Conservation (phyloP, 2,329 filamentous ascomycete genomes). For the Monilinia aucupariae region DNA sequence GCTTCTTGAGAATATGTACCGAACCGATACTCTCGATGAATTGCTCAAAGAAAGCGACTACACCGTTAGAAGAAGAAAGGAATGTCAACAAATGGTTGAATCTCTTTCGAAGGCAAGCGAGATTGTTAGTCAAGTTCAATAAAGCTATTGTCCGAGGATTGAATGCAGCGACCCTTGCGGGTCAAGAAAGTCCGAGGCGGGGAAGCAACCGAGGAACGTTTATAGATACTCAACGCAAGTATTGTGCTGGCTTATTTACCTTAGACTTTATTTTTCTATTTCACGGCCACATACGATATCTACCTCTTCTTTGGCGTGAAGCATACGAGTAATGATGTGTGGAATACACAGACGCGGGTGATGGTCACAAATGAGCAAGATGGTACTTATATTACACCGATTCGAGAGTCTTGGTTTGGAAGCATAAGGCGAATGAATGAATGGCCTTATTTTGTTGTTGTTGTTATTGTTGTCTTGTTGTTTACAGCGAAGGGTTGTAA, state of each 20-base stretch:
- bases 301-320: slow-evolving; percentile 26
- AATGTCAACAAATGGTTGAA: slow-evolving; percentile 99
- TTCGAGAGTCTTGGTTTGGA: slow-evolving; percentile 12
- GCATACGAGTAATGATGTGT: slow-evolving; percentile 27
- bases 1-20: slow-evolving; percentile 96
- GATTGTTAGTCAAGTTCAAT: slow-evolving; percentile 75
- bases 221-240: slow-evolving; percentile 23
- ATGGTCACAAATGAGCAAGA: slow-evolving; percentile 19
- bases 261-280: slow-evolving; percentile 21
- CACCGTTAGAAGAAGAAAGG: slow-evolving; percentile 88
- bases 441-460: slow-evolving; percentile 10
- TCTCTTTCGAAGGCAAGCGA: slow-evolving; percentile 83
- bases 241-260: slow-evolving; percentile 20
- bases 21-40: slow-evolving; percentile 82
- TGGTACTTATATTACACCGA: slow-evolving; percentile 3
- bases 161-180: slow-evolving; percentile 21
- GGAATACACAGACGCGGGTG: slow-evolving; percentile 22
- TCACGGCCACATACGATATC: slow-evolving; percentile 28
- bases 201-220: slow-evolving; percentile 18
- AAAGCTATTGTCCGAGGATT: slow-evolving; percentile 21
- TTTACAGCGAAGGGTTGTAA: slow-evolving; percentile 17
- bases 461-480: too few relatives aligned
- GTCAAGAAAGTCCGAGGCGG: slow-evolving; percentile 16
- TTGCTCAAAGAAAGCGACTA: slow-evolving; percentile 97
- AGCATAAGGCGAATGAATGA: slow-evolving; percentile 25